Base-by-base conservation (phyloP, 2,329 filamentous ascomycete species). In the Sporothrix brunneoviolacea region DNA sequence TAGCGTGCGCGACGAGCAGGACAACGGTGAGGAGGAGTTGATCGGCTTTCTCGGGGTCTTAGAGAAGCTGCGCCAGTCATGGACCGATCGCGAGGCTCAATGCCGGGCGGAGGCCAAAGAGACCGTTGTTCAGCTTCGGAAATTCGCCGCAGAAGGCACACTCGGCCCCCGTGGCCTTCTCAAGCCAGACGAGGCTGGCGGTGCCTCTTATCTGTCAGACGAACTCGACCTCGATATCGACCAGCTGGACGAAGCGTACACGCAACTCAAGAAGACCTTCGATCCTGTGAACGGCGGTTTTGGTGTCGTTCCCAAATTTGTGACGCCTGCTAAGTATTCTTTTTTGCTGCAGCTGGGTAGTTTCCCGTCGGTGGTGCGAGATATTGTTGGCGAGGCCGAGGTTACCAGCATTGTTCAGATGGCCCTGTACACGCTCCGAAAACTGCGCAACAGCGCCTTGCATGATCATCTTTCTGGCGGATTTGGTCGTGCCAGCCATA, bases 371-470 rank as follows among this genome's bases (percentile, higher is more conserved):
- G 80, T 83, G 4, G 88, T 96, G 1, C 74, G 80, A 24, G 88
- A 95, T 65, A 82, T 97, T n/a, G 82, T 97, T n/a, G 91, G 93
- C 15, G 91, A 91, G 8, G 77, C 84, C 21, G 90, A 95, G 57
- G 88, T 86, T 59, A 74, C 75, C 15, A 79, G 82, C 52, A 88
- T 89, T 1, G 81, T 80, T 16, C 74, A 81, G 7, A 96, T 96
- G 82, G 88, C 86, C 1, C 66, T 95, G 19, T 78, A 84, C 52
- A 96, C 91, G 0, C 70, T 98, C 43, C 78, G 86, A 35, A 82
- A 82, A 52, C 93, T 97, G 13, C 68, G 72, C 2, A 70, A 76
- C 44, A 73, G 78, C 44, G 76, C 74, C 4, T 59, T 82, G 54
- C 68, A 74, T 47, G 79, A 82, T 53, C 79, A 82, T 51, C 63